Evolutionary conservation across 257 asterid species (phyloP).

Genomic region (Datura wrightii): DNA sequence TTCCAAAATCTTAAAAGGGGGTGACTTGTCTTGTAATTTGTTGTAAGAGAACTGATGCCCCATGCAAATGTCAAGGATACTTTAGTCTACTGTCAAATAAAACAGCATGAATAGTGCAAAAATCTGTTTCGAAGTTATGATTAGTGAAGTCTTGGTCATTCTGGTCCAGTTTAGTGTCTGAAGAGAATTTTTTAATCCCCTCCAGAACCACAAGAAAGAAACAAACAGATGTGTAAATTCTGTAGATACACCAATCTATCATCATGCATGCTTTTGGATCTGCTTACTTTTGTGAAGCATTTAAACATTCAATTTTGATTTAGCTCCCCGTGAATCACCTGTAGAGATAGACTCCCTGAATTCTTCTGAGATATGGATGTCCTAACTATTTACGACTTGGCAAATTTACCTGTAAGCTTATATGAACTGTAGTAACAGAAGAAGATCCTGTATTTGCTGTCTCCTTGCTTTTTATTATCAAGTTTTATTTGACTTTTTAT

Average conservation of each 20-base stretch:
- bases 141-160: conserved; percentile 3
- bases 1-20: background rate
- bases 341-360: background rate
- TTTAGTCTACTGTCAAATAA: background rate
- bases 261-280: background rate
- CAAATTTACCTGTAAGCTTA: background rate
- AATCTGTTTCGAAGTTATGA: background rate
- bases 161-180: conserved; percentile 3
- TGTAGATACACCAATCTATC: background rate
- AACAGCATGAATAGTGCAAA: background rate
- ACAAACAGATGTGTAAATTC: background rate
- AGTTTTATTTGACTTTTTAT: conserved; percentile 22
- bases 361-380: conserved; percentile 11
- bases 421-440: background rate
- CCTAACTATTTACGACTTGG: background rate
- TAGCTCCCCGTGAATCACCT: background rate
- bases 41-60: background rate
- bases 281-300: background rate
- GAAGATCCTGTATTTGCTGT: background rate
- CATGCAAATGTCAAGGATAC: background rate
- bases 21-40: background rate
- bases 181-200: background rate
- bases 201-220: background rate
- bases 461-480: background rate
- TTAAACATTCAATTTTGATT: background rate